These are phyloP conservation scores for Taiwanofungus camphoratus DNA, from an alignment of 1,284 basidiomycete species.

Conservation along the genomic window DNA sequence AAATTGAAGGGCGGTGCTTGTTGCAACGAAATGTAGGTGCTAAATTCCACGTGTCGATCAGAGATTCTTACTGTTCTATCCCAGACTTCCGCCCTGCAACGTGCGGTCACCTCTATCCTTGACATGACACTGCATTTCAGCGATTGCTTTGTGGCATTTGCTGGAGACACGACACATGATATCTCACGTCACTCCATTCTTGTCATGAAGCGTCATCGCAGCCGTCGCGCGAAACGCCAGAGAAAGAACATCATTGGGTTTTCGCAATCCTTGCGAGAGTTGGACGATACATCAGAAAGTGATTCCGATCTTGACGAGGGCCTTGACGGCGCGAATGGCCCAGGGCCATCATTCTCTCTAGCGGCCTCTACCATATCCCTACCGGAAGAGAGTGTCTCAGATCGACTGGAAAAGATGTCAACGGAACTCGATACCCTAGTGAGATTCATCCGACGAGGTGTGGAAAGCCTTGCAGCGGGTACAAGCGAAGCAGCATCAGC, in stretches of 20 bases:
- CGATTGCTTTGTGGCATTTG: conserved; percentile 54
- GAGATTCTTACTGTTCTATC: background rate
- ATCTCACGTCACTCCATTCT: conserved; percentile 52
- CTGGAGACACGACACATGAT: conserved; percentile 53
- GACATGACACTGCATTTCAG: conserved; percentile 70
- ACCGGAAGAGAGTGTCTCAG: conserved; percentile 41
- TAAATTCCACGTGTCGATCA: background rate
- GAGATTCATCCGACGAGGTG: conserved; percentile 57
- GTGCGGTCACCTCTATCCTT: conserved; percentile 61
- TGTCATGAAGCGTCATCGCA: conserved; percentile 49
- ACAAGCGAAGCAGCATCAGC: conserved; percentile 49
- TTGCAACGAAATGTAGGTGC: conserved; percentile 56
- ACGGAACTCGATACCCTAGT: conserved; percentile 66
- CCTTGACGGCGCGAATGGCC: conserved; percentile 16
- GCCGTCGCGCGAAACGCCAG: conserved; percentile 47
- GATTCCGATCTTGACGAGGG: conserved; percentile 31
- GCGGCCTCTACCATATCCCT: conserved; percentile 32
- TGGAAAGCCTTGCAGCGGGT: conserved; percentile 56
- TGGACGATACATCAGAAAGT: conserved; percentile 30
- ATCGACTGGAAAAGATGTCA: conserved; percentile 55
- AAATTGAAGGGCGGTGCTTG: conserved; percentile 60
- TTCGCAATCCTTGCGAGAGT: conserved; percentile 32
- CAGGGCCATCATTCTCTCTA: conserved; percentile 41
- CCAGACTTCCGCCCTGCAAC: conserved; percentile 58
- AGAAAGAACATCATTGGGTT: conserved; percentile 60